A percentile compares a stretch with the other conserved stretches of the same genome.
Conservation (phyloP, 805 yeast genomes). For the Wickerhamomyces alni region DNA sequence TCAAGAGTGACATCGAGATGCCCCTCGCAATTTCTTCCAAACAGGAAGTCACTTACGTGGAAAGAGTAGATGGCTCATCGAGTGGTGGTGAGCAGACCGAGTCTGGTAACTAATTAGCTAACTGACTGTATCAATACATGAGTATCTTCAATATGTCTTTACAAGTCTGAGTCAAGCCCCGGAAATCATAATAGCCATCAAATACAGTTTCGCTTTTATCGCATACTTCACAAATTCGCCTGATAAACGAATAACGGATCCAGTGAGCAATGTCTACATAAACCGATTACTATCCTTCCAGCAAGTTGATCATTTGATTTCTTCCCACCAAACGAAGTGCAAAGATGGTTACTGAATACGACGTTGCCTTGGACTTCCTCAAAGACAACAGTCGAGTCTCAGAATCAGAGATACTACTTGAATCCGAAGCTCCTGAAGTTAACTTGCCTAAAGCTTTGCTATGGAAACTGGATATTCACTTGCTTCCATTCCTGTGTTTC, state of each 20-base stretch:
- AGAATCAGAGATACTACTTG: not conserved
- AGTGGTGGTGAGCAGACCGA: not conserved
- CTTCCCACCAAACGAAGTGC: too few species aligned
- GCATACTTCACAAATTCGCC: too few species aligned
- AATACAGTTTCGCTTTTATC: too few species aligned
- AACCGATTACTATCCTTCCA: too few species aligned
- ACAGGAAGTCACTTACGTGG: not conserved
- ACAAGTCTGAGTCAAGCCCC: too few species aligned
- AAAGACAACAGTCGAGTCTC: not conserved
- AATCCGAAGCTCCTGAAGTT: not conserved
- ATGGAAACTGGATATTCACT: conserved; percentile 12
- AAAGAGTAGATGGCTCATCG: not conserved
- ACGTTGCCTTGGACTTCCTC: conserved; percentile 7
- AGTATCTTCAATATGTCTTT: too few species aligned
- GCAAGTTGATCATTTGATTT: too few species aligned
- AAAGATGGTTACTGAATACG: not conserved
- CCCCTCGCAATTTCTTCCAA: not conserved
- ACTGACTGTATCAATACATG: too few species aligned
- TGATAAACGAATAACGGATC: too few species aligned
- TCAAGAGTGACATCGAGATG: not conserved
- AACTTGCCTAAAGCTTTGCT: not conserved
- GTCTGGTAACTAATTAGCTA: too few species aligned
- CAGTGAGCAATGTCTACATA: not conserved
- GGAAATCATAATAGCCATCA: too few species aligned
- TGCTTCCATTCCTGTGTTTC: conserved; percentile 32